A percentile compares a stretch with the other conserved stretches of the same genome.
Conservation (phyloP, 192 early-diverging fungal genomes). For the Borealophlyctis nickersoniae region DNA sequence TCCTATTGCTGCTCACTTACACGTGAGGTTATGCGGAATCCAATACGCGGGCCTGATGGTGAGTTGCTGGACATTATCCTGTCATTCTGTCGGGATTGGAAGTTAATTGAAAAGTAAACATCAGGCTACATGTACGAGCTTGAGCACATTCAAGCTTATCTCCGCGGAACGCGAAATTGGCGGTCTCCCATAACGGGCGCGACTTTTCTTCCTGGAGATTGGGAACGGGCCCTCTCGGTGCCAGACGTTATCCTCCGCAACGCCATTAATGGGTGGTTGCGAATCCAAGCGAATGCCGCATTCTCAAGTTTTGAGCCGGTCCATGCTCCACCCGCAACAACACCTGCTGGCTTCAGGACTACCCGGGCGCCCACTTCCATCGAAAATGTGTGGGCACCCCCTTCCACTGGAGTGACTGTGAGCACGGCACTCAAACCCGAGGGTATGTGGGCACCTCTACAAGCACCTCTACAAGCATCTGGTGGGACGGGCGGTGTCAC, state of each 20-base stretch:
- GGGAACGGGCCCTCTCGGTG: not conserved
- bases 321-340: too few relatives aligned
- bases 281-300: too few relatives aligned
- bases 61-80: not conserved
- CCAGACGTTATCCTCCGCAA: not conserved
- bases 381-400: too few relatives aligned
- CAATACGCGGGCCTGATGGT: slow-evolving; percentile 27
- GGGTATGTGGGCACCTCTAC: too few relatives aligned
- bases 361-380: too few relatives aligned
- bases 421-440: too few relatives aligned
- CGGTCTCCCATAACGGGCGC: not conserved
- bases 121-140: not conserved
- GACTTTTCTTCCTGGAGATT: not conserved
- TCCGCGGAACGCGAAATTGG: not conserved
- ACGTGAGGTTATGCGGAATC: slow-evolving; percentile 13
- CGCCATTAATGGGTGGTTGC: not conserved
- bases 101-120: not conserved
- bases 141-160: not conserved
- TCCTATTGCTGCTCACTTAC: slow-evolving; percentile 19
- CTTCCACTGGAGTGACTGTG: too few relatives aligned
- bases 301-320: too few relatives aligned
- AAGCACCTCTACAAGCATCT: too few relatives aligned
- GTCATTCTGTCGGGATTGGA: not conserved
- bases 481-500: too few relatives aligned
- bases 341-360: too few relatives aligned